Base-by-base conservation (phyloP, 2,329 filamentous ascomycete genomes). In the Aspergillus chevalieri region DNA sequence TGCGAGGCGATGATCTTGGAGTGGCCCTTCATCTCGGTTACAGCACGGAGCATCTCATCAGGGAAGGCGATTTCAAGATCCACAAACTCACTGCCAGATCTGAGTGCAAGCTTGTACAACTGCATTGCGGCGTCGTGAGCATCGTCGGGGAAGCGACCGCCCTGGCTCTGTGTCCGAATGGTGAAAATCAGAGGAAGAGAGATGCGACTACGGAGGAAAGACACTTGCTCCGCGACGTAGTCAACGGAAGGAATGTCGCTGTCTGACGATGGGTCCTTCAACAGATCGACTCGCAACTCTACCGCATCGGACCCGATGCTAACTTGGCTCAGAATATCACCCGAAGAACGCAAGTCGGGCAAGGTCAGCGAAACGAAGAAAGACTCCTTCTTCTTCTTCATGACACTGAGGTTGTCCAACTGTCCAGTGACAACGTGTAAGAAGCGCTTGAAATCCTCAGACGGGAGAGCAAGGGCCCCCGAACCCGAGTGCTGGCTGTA, bases 311-410 rank as follows among this genome's bases (percentile, higher is more conserved):
- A 87, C 4, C 93, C 93, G 38, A 94, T 83, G 10, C 86, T 83
- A 41, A 90, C 85, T 46, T 82, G 76, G 1, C 85, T 83, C 42
- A 98, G 76, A 24, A 85, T 73, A 17, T 83, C 76, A 7, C 82
- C 66, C 26, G 84, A 81, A 17, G 80, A 73, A 9, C 79, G 74
- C 14, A 97, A 74, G 57, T 88, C 81, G 1, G 91, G 88, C 46
- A 93, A 75, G 0, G 93, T 97, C 44, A 98, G 74, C 7, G 91
- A 91, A 19, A 97, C 87, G 61, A 98, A 98, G 75, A 95, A 97
- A 17, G 88, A 93, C 44, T 88, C 82, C 54, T 75, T 69, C 57
- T 82, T 81, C 68, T 84, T 86, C 62, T 76, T 79, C 58, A 85
- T 78, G 33, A 78, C 71, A 39, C 78, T 71, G 39, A 89, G 55